Evolutionary conservation across 2,329 filamentous ascomycete species (phyloP).

Genomic region (Beauveria brongniartii): DNA sequence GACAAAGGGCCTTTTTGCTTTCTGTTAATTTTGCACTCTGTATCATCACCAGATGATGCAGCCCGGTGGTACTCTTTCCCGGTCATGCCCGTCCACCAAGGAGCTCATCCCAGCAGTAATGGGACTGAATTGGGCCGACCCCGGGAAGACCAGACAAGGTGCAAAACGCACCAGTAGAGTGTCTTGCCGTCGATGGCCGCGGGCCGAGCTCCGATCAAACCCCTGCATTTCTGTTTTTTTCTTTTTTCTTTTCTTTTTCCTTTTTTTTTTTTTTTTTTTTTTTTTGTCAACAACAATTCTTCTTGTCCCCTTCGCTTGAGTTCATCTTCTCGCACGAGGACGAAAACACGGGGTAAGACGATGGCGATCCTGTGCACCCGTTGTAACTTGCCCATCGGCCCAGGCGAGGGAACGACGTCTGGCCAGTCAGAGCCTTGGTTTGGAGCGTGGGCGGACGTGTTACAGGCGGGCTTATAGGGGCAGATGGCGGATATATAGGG

Average conservation of each 20-base stretch:
- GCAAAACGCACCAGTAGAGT: neutral
- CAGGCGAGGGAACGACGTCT: no score
- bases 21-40: no score
- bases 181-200: slow-evolving; percentile 1
- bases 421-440: neutral
- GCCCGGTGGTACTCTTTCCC: no score
- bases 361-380: neutral
- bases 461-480: no score
- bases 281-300: neutral
- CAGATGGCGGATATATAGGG: no score
- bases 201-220: slow-evolving; percentile 8
- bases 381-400: no score
- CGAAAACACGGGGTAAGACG: neutral
- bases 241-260: neutral
- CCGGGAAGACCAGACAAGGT: neutral
- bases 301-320: no score
- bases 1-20: neutral
- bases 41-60: no score
- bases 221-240: neutral
- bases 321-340: neutral
- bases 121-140: neutral
- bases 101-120: slow-evolving; percentile 5
- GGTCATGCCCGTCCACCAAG: no score
- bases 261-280: neutral
- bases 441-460: no score